A percentile compares a stretch with the other conserved stretches of the same genome.
These are phyloP conservation scores for Heliocybe sulcata DNA, from an alignment of 1,284 basidiomycete species.

Conservation along the genomic window DNA sequence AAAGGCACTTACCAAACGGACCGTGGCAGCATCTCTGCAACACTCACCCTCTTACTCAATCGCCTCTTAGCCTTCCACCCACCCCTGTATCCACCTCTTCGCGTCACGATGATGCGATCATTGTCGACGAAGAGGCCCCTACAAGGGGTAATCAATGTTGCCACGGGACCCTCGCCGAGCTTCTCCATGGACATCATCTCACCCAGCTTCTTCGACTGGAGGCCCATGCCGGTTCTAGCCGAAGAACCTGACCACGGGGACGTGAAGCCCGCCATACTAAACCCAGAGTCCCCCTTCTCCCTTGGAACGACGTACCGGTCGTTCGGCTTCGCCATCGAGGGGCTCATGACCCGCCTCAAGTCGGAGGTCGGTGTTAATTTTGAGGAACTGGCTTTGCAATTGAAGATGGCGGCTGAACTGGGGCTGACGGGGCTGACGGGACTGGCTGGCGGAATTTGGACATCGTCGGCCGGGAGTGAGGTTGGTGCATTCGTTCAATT, in stretches of 20 bases:
- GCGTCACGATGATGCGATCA: background rate
- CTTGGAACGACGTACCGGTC: conserved; percentile 20
- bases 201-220: conserved; percentile 15
- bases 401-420: conserved; percentile 16
- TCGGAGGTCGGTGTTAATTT: conserved; percentile 24
- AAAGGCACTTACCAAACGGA: background rate
- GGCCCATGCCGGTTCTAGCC: conserved; percentile 9
- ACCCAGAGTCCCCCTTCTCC: conserved; percentile 21
- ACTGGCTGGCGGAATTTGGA: conserved; percentile 21
- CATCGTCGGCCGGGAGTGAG: conserved; percentile 13
- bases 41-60: background rate
- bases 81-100: background rate
- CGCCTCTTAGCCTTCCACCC: background rate
- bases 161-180: background rate
- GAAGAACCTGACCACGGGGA: conserved; percentile 6
- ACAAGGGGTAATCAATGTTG: background rate
- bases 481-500: conserved; percentile 23
- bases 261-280: conserved; percentile 11
- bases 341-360: conserved; percentile 17
- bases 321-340: conserved; percentile 20
- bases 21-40: background rate
- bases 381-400: conserved; percentile 19
- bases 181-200: conserved; percentile 1
- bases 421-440: conserved; percentile 18
- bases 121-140: background rate